phyloP scores from a whole-genome alignment of 805 yeast genomes.

The Yarrowia sp. region DNA sequence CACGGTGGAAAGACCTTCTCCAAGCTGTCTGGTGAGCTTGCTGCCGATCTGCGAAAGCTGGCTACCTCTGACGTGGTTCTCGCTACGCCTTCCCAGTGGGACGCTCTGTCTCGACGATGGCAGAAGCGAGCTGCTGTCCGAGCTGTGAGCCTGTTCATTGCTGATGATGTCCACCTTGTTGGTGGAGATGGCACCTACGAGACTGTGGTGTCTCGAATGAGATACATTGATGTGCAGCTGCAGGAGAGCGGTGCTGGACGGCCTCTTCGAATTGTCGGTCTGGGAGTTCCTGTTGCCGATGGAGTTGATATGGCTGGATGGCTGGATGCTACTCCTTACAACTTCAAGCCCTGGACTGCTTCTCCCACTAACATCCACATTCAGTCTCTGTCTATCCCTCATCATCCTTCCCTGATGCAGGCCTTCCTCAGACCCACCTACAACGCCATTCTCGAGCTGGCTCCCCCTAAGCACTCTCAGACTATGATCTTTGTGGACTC shows the following conservation, averaged over 20 bases:
- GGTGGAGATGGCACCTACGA: conserved; percentile 81
- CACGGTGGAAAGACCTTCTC: conserved; percentile 65
- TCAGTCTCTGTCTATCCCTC: conserved; percentile 55
- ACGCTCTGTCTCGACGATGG: conserved; percentile 79
- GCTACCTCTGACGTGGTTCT: conserved; percentile 70
- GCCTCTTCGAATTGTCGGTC: conserved; percentile 66
- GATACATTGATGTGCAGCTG: conserved; percentile 71
- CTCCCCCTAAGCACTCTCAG: conserved; percentile 39
- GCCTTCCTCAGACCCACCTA: conserved; percentile 60
- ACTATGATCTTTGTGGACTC: conserved; percentile 65
- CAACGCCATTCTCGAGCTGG: conserved; percentile 51
- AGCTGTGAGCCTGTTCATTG: conserved; percentile 68
- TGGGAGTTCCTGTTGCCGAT: conserved; percentile 73
- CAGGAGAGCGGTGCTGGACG: conserved; percentile 42
- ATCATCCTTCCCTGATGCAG: conserved; percentile 60
- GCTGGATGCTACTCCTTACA: conserved; percentile 79
- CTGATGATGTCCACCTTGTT: conserved; percentile 74
- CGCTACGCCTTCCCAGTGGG: conserved; percentile 83
- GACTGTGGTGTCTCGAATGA: conserved; percentile 69
- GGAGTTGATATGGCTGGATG: conserved; percentile 84
- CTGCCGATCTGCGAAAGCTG: conserved; percentile 61
- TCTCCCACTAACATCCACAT: conserved; percentile 65
- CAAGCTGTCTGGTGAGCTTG: conserved; percentile 64
- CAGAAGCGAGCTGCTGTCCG: conserved; percentile 73
- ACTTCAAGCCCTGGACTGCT: conserved; percentile 68